A percentile compares a stretch with the other conserved stretches of the same genome.
These are phyloP conservation scores for Lagerstroemia speciosa DNA, from an alignment of 345 rosid species.

Conservation along the genomic window DNA sequence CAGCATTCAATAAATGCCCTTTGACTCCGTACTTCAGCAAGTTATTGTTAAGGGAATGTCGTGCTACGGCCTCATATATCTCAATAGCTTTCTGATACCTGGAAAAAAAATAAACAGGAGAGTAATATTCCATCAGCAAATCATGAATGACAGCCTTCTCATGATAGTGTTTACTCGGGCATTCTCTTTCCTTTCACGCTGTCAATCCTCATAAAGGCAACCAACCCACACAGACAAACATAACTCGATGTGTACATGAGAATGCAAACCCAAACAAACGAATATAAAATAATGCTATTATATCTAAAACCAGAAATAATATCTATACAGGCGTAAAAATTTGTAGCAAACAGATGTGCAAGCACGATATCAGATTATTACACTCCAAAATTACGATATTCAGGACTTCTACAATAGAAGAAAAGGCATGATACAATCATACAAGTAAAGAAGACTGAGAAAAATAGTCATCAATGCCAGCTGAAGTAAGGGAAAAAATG, in stretches of 20 bases:
- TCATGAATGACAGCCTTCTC: not conserved
- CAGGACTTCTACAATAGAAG: no score
- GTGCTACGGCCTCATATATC: slow-evolving; percentile 83
- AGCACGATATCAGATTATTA: not conserved
- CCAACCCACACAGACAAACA: not conserved
- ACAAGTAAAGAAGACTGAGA: no score
- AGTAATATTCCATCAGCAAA: not conserved
- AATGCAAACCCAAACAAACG: not conserved
- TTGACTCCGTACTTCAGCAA: slow-evolving; percentile 94
- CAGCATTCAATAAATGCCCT: slow-evolving; percentile 97
- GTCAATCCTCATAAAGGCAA: not conserved
- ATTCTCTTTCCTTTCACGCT: not conserved
- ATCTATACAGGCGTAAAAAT: not conserved
- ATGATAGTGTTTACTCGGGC: not conserved
- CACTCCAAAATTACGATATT: no score
- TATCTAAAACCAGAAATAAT: not conserved
- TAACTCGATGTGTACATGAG: not conserved
- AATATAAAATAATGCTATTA: not conserved
- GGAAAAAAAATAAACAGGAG: slow-evolving; percentile 18
- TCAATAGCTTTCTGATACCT: slow-evolving; percentile 85
- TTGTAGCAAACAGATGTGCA: not conserved
- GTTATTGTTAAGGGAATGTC: slow-evolving; percentile 61
- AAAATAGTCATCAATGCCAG: no score
- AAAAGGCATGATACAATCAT: no score
- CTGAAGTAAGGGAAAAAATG: no score